These are phyloP conservation scores for Suillus hirtellus DNA, from an alignment of 768 basidiomycete genomes.

Conservation along the genomic window DNA sequence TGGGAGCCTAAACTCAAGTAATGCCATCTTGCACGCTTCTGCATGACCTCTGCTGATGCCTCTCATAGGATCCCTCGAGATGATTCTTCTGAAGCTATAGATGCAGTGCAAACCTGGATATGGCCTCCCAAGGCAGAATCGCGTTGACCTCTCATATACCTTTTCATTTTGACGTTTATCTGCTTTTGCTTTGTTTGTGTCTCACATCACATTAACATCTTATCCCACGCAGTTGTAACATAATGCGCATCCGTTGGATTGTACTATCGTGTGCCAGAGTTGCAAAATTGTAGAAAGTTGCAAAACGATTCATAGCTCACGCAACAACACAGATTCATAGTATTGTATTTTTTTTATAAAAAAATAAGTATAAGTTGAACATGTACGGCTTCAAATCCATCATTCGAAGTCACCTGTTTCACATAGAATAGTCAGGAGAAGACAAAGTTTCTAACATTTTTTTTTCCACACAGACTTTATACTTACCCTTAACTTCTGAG, in stretches of 20 bases:
- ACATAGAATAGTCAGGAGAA: no score
- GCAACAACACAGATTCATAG: no score
- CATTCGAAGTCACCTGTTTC: no score
- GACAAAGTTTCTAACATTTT: no score
- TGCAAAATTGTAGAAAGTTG: no score
- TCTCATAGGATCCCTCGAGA: constrained; percentile 59
- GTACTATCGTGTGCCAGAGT: constrained; percentile 12
- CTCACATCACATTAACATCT: constrained; percentile 13
- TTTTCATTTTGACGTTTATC: constrained; percentile 9
- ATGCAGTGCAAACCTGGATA: constrained; percentile 78
- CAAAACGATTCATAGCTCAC: no score
- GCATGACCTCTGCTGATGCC: constrained; percentile 10
- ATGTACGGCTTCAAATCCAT: no score
- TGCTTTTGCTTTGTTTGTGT: constrained; percentile 1
- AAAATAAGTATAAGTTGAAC: no score
- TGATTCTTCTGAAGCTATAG: constrained; percentile 64
- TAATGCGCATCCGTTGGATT: constrained; percentile 39
- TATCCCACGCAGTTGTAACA: constrained; percentile 27
- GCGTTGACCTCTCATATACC: background rate
- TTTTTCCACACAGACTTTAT: no score
- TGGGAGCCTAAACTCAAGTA: constrained; percentile 83
- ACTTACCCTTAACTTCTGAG: no score
- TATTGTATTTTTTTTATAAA: no score
- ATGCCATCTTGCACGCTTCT: constrained; percentile 28
- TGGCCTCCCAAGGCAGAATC: constrained; percentile 41